phyloP scores from a whole-genome alignment of 2,329 filamentous ascomycete species.

The Cladosporium velox region DNA sequence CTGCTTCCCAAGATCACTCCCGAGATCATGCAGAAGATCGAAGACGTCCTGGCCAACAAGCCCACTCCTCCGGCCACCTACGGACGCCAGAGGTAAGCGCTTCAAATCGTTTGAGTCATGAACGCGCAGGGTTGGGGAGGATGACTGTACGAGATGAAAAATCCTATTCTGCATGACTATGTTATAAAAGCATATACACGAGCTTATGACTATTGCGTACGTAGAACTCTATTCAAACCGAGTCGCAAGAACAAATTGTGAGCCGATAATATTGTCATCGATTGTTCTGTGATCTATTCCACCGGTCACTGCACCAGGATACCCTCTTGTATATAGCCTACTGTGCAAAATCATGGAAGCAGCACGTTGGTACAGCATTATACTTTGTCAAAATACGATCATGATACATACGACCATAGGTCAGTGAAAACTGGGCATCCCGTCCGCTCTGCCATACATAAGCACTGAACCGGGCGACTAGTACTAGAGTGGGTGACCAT shows the following conservation, averaged over 20 bases:
- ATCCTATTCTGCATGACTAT: not conserved
- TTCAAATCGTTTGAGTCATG: not conserved
- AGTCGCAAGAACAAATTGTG: constrained; percentile 21
- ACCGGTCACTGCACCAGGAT: not conserved
- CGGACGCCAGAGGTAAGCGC: constrained; percentile 39
- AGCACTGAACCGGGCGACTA: no score
- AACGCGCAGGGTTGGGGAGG: not conserved
- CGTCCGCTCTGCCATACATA: not conserved
- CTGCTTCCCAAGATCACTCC: constrained; percentile 43
- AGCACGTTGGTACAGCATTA: not conserved
- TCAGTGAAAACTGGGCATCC: not conserved
- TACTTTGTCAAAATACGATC: not conserved
- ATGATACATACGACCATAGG: not conserved
- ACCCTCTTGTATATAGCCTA: not conserved
- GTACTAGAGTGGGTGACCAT: no score
- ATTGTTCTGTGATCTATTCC: not conserved
- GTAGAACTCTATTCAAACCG: constrained; percentile 19
- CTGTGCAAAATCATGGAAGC: not conserved
- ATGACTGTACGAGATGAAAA: not conserved
- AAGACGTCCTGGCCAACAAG: constrained; percentile 45
- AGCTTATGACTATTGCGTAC: constrained; percentile 7
- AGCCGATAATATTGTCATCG: not conserved
- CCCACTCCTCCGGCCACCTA: constrained; percentile 37
- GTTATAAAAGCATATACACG: constrained; percentile 9
- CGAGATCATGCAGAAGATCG: constrained; percentile 48